phyloP scores from a whole-genome alignment of 192 early-diverging fungal species.

The Physocladia obscura region DNA sequence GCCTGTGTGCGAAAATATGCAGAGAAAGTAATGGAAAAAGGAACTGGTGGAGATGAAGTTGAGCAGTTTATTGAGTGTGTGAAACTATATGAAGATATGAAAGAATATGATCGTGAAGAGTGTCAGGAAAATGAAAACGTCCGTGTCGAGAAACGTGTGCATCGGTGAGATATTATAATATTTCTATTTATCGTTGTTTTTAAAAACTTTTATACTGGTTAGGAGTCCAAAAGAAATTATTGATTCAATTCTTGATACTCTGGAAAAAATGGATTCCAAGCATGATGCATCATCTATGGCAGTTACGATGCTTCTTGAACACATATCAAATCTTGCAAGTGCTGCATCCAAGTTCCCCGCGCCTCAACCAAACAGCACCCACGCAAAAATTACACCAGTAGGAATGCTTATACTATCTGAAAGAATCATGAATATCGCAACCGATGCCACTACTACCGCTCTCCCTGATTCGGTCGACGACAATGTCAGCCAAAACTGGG shows the following conservation, averaged over 20 bases:
- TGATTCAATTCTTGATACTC: background rate
- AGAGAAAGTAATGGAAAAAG: background rate
- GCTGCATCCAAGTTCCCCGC: too few species aligned
- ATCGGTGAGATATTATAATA: too few species aligned
- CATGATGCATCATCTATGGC: slow-evolving; percentile 23
- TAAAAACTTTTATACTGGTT: background rate
- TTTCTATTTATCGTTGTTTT: too few species aligned
- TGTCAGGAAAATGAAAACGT: slow-evolving; percentile 24
- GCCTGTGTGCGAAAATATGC: background rate
- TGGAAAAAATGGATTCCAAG: slow-evolving; percentile 26
- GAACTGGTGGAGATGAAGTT: slow-evolving; percentile 10
- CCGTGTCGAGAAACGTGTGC: background rate
- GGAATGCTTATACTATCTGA: slow-evolving; percentile 9
- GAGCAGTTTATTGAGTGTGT: slow-evolving; percentile 28
- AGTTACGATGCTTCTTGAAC: slow-evolving; percentile 2
- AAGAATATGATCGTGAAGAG: slow-evolving; percentile 32
- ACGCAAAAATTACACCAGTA: too few species aligned
- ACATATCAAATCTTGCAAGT: background rate
- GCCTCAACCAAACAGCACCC: background rate
- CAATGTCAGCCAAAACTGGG: background rate
- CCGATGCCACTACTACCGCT: slow-evolving; percentile 4
- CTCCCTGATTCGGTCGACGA: too few species aligned
- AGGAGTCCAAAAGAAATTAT: slow-evolving; percentile 32
- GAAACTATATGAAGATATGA: slow-evolving; percentile 38
- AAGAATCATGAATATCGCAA: background rate